Conservation (phyloP, 2,329 filamentous ascomycete species). For the Colletotrichum cordylinicola region DNA sequence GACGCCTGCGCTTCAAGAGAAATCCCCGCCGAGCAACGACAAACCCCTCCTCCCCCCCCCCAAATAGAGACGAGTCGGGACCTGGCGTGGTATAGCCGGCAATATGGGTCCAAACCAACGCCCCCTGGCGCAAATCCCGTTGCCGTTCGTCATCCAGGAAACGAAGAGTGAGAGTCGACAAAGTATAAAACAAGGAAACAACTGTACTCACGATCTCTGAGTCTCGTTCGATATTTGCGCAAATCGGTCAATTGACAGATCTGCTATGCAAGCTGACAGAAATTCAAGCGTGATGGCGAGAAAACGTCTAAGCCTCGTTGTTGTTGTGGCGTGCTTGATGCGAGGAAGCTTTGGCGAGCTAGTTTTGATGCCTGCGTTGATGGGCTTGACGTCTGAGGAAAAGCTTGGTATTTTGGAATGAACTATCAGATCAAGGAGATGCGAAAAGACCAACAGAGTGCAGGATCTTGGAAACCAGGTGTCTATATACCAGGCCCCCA, state of each 20-base stretch:
- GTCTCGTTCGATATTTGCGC: not conserved
- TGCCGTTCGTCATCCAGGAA: not conserved
- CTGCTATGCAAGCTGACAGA: not conserved
- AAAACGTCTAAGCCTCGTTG: not conserved
- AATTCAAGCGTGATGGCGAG: not conserved
- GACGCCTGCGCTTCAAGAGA: not conserved
- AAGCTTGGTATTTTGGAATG: not conserved
- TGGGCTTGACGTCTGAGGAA: not conserved
- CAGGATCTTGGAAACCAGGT: conserved; percentile 36
- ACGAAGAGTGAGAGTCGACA: not conserved
- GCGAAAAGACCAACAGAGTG: conserved; percentile 25
- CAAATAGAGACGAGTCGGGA: not conserved
- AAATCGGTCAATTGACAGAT: not conserved
- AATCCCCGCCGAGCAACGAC: not conserved
- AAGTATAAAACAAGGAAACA: not conserved
- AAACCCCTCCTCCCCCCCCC: not conserved
- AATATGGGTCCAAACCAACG: conserved; percentile 10
- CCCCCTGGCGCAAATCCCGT: conserved; percentile 5
- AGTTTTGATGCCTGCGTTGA: not conserved
- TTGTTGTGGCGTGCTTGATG: not conserved
- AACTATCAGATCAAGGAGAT: not conserved
- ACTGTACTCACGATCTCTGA: not conserved
- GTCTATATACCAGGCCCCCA: conserved; percentile 40
- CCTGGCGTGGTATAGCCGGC: not conserved
- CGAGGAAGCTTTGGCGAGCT: not conserved